Base-by-base conservation (phyloP, 345 rosid genomes). In the Aquilaria sinensis region DNA sequence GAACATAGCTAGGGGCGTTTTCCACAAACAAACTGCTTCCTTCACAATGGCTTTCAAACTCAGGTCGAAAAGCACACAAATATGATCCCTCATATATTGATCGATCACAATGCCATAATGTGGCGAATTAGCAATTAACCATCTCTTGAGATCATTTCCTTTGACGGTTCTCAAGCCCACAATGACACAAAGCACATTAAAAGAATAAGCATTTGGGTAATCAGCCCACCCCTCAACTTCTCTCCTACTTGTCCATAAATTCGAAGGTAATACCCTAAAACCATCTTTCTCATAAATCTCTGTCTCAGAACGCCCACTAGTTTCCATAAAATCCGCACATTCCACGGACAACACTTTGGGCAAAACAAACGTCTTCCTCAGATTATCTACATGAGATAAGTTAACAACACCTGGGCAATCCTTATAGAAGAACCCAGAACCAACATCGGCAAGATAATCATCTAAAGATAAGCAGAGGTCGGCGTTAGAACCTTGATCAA, bases 191-290 rank as follows among this genome's bases (percentile, higher is more conserved):
- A 81, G 71, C 54, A 81, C 78, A 63, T 67, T 67, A 70, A 46
- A 77, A 0, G 97, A 88, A 78, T 74, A 86, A 4, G 61, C 55
- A 69, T 9, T 54, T 0, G 92, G 88, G 69, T 61, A 85, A 47
- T 94, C 93, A 66, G 57, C 73, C 97, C 97, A 94, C 30, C 75
- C 72, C 56, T 75, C 83, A 65, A 82, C 69, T 75, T 94, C 96
- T 46, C 64, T 76, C 68, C 67, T 79, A 41, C 80, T 70, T 6
- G 33, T 73, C 74, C 88, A 88, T 49, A 75, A 52, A 55, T 80
- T 91, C 2, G 97, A 90, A 4, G 91, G 88, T n/a, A 94, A 74
- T 51, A 82, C 5, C 62, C 67, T 61, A 58, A 78, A 67, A 12
- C 47, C 64, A 56, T 56, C 59, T 0, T 48, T 59, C 32, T 67